Percentiles rank a stretch among this genome's conserved stretches.
These are phyloP conservation scores for Arctostaphylos glauca DNA, from an alignment of 148 eudicot genomes.

Conservation along the genomic window DNA sequence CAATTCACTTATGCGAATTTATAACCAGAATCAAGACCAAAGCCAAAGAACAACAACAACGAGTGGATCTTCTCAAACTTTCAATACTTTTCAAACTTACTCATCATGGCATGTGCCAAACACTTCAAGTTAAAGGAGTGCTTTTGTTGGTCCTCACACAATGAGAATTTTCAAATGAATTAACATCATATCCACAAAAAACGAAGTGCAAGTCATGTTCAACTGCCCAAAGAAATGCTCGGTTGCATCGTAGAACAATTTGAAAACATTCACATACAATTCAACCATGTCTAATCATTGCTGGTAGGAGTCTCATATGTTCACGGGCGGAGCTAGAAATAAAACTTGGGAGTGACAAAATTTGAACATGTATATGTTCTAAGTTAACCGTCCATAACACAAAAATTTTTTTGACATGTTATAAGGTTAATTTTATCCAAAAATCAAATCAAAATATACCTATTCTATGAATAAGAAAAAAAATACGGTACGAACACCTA, in stretches of 20 bases:
- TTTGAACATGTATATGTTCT: too few species aligned
- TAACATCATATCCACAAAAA: background rate
- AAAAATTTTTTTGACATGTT: too few species aligned
- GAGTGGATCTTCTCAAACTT: background rate
- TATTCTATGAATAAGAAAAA: too few species aligned
- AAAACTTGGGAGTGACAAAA: too few species aligned
- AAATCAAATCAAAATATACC: too few species aligned
- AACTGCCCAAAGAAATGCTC: background rate
- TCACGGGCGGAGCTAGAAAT: too few species aligned
- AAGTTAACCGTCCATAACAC: too few species aligned
- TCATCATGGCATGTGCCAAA: background rate
- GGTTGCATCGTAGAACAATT: background rate
- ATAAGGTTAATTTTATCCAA: too few species aligned
- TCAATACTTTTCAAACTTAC: background rate
- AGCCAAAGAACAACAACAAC: background rate
- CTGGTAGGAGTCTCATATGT: background rate
- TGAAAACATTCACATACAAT: background rate
- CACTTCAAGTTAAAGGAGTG: background rate
- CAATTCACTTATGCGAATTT: background rate
- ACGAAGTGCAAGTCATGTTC: background rate
- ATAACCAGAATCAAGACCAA: conserved; percentile 4
- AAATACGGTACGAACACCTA: too few species aligned
- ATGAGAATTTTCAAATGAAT: background rate
- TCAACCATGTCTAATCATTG: background rate
- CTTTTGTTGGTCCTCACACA: background rate